Evolutionary conservation across 805 yeast genomes (phyloP), one percentile per base, ranked within the genome.

Genomic region (Zygosaccharomyces pseudorouxii): DNA sequence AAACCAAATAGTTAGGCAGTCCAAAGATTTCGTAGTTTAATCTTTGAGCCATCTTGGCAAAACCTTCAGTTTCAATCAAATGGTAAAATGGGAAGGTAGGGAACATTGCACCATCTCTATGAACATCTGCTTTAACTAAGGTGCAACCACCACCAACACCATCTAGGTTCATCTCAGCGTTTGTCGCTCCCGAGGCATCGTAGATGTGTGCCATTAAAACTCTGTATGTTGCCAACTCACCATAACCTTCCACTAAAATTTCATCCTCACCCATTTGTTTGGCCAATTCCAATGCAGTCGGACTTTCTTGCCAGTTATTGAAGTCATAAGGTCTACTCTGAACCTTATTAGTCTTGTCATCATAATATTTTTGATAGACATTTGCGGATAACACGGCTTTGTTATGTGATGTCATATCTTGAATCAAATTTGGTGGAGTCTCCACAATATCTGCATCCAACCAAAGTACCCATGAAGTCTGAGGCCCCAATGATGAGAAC

Each of bases 131-230:
- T 64, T 92, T 89, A 27, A 93, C 99, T 70, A 93, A 67, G 28
- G 95, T 82, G 38, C 97, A 95, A 19, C 97, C 96, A 54, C 97
- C 98, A 46, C 99, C 99, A 49, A 93, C 98, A 65, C 99, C 99
- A 67, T 93, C 98, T 51, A 93, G 75, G 40, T 79, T 80, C 86
- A 93, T 84, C 63, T 84, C 92, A 3, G 82, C 77, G 55, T 76
- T 73, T 10, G 62, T 51, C 49, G 82, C 83, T 23, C 86, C 93
- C 6, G 74, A 71, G 4, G 81, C 70, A 59, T 85, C 86, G 67
- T 85, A 86, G 65, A 81, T 80, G 61, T 84, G 82, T 0, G 96
- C 98, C 99, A 93, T 93, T 58, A 93, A 74, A 12, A 95, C 86
- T 69, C 99, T 80, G 67, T 86, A 93, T 1, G 99, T 93, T 42